Evolutionary conservation across 176 grass and related monocot species (phyloP), one percentile per base, ranked within the genome.

Genomic region (Otatea glauca): DNA sequence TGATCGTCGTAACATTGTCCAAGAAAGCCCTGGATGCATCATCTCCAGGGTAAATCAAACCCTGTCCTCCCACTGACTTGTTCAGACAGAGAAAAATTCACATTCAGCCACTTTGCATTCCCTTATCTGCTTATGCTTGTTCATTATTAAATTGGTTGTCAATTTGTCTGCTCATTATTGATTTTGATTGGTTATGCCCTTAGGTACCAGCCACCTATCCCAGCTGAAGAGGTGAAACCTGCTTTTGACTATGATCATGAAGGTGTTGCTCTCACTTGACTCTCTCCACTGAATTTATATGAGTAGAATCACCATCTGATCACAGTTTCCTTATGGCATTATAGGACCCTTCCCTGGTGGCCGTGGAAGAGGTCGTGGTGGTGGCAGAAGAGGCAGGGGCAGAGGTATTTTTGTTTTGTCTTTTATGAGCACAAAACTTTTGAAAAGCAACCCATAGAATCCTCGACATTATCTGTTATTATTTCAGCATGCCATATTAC

Each of bases 121-220:
- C 20, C n/a, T 78, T 75, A 41, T 27, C 67, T 34, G 23, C 2
- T 70, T 76, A 37, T 51, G 58, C 4, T 45, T 61, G 16, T 37
- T 64, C 20, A 38, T 75, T 77, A 20, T 35, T 24, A 48, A 77
- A 79, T 12, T 60, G 14, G 59, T 12, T 27, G 32, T 35, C 32
- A 78, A 74, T 34, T 70, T 76, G 12, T 80, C 10, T 77, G 15
- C 25, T 83, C 60, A 69, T 49, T 80, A 2, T 76, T 68, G 18
- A 12, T 83, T 70, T 66, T 82, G 53, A 41, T 82, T 51, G 54
- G 51, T 76, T 35, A 78, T 83, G 5, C 73, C 35, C 13, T 21
- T 64, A 97, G 95, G 83, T 98, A 98, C 75, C 95, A 98, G 44
- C 81, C 63, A 85, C 95, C 95, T 63, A 86, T 98, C 83, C 92